Percentiles rank a stretch among this genome's conserved stretches.
These are phyloP conservation scores for Aphanoascus verrucosus DNA, from an alignment of 2,329 filamentous ascomycete species.

Conservation along the genomic window DNA sequence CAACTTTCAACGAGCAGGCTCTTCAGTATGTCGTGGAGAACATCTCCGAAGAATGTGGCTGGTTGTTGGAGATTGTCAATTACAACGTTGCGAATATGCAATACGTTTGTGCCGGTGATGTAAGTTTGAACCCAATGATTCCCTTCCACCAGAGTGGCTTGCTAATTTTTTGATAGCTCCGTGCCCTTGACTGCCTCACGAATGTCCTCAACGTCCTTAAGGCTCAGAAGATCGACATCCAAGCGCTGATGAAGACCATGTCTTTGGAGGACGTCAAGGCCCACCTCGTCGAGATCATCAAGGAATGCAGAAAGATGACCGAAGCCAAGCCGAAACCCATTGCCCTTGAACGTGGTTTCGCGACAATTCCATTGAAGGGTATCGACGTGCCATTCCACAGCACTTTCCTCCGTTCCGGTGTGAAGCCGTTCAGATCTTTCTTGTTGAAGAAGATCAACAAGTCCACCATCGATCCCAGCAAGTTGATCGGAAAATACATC, in stretches of 20 bases:
- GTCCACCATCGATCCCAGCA: slow-evolving; percentile 93
- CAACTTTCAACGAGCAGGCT: slow-evolving; percentile 96
- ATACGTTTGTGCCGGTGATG: slow-evolving; percentile 57
- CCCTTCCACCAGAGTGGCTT: slow-evolving; percentile 1
- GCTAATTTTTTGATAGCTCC: slow-evolving; percentile 34
- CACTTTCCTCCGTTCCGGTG: slow-evolving; percentile 92
- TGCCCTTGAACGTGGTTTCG: slow-evolving; percentile 86
- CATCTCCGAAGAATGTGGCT: slow-evolving; percentile 84
- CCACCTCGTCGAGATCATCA: slow-evolving; percentile 83
- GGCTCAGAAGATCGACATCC: slow-evolving; percentile 93
- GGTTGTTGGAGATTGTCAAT: slow-evolving; percentile 98
- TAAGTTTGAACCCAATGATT: slow-evolving; percentile 24
- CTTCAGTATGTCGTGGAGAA: slow-evolving; percentile 94
- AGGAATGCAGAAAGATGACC: slow-evolving; percentile 75
- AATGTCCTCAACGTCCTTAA: slow-evolving; percentile 93
- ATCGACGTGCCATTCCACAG: slow-evolving; percentile 99
- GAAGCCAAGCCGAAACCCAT: slow-evolving; percentile 79
- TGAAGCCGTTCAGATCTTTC: slow-evolving; percentile 98
- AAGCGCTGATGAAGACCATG: slow-evolving; percentile 75
- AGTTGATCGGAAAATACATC: slow-evolving; percentile 96
- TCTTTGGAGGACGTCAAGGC: slow-evolving; percentile 84
- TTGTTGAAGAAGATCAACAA: slow-evolving; percentile 99
- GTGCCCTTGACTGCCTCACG: slow-evolving; percentile 55
- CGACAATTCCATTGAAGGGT: slow-evolving; percentile 89
- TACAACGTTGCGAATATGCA: slow-evolving; percentile 66